A percentile compares a stretch with the other conserved stretches of the same genome.
Evolutionary conservation across 768 basidiomycete genomes (phyloP).

Genomic region (Clavulina sp.): DNA sequence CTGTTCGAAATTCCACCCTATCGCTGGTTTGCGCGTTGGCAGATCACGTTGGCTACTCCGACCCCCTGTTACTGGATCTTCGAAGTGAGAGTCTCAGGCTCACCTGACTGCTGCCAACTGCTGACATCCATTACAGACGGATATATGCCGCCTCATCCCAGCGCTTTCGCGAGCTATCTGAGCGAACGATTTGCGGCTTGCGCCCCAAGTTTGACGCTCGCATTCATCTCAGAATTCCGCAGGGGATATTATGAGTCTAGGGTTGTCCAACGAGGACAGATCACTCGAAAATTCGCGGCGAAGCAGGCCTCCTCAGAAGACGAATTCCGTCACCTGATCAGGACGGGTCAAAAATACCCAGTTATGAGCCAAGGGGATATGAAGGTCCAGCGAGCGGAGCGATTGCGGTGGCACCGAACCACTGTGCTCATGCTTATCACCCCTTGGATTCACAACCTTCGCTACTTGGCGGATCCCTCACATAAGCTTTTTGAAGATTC

Average conservation of each 20-base stretch:
- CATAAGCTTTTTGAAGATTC: conserved; percentile 51
- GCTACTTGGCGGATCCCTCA: conserved; percentile 50
- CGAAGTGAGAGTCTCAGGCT: too few species aligned
- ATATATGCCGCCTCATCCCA: conserved; percentile 50
- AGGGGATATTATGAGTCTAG: conserved; percentile 29
- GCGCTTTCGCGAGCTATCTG: conserved; percentile 40
- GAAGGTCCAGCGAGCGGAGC: neutral
- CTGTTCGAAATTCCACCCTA: too few species aligned
- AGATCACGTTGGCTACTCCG: too few species aligned
- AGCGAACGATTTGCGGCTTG: conserved; percentile 57
- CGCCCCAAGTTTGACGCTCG: conserved; percentile 69
- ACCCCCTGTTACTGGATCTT: too few species aligned
- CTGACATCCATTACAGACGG: conserved; percentile 36
- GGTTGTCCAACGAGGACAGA: too few species aligned
- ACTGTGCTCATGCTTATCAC: conserved; percentile 66
- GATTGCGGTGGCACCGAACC: conserved; percentile 32
- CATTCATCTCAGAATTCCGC: conserved; percentile 76
- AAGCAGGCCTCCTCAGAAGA: too few species aligned
- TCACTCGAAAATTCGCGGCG: too few species aligned
- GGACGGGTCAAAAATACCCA: too few species aligned
- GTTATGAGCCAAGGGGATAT: too few species aligned
- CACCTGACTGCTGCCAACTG: too few species aligned
- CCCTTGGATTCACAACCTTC: conserved; percentile 78
- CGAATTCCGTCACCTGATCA: too few species aligned
- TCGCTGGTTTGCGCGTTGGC: too few species aligned